Base-by-base conservation (phyloP, 2,329 filamentous ascomycete species). In the Chaetoscypha palmicola region DNA sequence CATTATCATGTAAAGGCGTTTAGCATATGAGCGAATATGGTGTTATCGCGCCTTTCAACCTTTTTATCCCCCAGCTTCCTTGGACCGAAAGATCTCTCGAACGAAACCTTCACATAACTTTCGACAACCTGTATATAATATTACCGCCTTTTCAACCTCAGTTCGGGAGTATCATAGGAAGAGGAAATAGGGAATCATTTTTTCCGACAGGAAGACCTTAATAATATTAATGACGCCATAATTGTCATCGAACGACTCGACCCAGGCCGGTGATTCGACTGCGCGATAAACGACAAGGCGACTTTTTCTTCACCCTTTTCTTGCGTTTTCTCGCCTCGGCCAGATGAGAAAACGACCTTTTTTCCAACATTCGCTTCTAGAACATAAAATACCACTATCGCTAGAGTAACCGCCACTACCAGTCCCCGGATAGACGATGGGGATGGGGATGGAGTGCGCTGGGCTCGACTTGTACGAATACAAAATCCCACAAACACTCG, bases 1-100 rank as follows among this genome's bases (percentile, higher is more conserved):
- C 53, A 54, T 42, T 22, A 50, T 55, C 54, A 58, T 59, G 49
- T 54, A 50, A 52, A 50, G 55, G 58, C 57, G 56, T 59, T 53
- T 52, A 56, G 54, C 58, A 61, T 58, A 58, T 54, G 51, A 59
- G 55, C 54, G 53, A 50, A 40, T 40, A 38, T 38, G 38, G 28
- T 30, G n/a, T 35, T 23, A 30, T 17, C 38, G 16, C 28, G 22
- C 17, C 19, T 20, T 47, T 54, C 53, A 50, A 43, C 38, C 22
- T 45, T 30, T 49, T 49, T 55, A 49, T 50, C 47, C 36, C 37
- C 43, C 38, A 39, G 45, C 32, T 32, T 38, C 46, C 41, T 20
- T 37, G 41, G 21, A n/a, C 30, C 28, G 20, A 28, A n/a, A 16
- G 39, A 33, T 16, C 40, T 40, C 45, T 53, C 37, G 46, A 49